Conservation (phyloP, 176 grass and related monocot species). For the Ensete ventricosum region DNA sequence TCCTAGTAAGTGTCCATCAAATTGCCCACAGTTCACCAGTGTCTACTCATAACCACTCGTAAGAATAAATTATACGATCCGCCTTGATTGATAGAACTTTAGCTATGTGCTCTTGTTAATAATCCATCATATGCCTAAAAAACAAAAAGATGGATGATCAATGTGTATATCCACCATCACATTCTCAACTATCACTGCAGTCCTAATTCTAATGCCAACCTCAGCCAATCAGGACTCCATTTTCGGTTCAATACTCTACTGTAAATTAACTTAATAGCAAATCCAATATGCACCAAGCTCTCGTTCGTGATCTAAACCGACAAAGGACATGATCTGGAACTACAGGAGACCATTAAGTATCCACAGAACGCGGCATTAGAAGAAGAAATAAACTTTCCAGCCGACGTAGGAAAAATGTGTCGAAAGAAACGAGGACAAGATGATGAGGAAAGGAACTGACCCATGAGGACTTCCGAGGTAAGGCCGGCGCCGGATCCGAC, state of each 20-base stretch:
- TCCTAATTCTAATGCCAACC: neutral
- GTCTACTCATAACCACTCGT: neutral
- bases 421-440: neutral
- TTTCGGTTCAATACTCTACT: neutral
- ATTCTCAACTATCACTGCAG: neutral
- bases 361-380: neutral
- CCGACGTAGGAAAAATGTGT: neutral
- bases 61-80: neutral
- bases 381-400: neutral
- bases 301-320: neutral
- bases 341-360: neutral
- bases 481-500: constrained; percentile 77
- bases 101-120: too few relatives aligned
- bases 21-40: neutral
- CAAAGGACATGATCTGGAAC: neutral
- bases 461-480: constrained; percentile 90
- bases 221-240: too few relatives aligned
- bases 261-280: neutral
- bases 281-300: neutral
- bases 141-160: too few relatives aligned
- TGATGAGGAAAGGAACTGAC: constrained; percentile 30
- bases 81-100: neutral
- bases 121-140: neutral
- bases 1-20: neutral
- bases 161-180: neutral